Conservation (phyloP, 164 flowering plant genomes). For the Warburgia ugandensis region DNA sequence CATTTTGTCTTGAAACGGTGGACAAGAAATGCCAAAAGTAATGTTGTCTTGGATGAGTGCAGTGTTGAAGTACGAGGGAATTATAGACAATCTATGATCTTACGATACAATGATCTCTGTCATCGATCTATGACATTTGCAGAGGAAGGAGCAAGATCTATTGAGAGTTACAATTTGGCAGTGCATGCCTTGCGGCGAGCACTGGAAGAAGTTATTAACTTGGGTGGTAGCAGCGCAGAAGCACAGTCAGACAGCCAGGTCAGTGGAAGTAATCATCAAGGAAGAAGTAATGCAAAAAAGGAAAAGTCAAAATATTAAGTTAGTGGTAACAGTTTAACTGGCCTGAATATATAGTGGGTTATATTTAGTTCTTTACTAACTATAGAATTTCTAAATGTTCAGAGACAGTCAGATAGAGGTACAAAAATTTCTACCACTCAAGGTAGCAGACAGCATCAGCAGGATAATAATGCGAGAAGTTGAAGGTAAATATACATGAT, state of each 20-base stretch:
- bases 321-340: no score
- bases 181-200: constrained; percentile 1
- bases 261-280: neutral
- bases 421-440: neutral
- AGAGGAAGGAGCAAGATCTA: constrained; percentile 10
- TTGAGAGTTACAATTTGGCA: constrained; percentile 3
- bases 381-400: no score
- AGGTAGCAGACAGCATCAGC: no score
- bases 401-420: neutral
- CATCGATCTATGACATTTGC: constrained; percentile 6
- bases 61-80: neutral
- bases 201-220: constrained; percentile 3
- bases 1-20: constrained; percentile 5
- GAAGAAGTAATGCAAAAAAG: no score
- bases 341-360: no score
- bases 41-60: neutral
- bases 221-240: neutral
- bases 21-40: constrained; percentile 8
- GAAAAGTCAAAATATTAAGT: no score
- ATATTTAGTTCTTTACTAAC: no score
- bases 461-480: neutral
- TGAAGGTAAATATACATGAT: neutral
- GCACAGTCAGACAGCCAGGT: neutral
- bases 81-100: constrained; percentile 4
- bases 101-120: constrained; percentile 10